Conservation (phyloP, 2,329 filamentous ascomycete species). For the Phaeosphaeria sp. region DNA sequence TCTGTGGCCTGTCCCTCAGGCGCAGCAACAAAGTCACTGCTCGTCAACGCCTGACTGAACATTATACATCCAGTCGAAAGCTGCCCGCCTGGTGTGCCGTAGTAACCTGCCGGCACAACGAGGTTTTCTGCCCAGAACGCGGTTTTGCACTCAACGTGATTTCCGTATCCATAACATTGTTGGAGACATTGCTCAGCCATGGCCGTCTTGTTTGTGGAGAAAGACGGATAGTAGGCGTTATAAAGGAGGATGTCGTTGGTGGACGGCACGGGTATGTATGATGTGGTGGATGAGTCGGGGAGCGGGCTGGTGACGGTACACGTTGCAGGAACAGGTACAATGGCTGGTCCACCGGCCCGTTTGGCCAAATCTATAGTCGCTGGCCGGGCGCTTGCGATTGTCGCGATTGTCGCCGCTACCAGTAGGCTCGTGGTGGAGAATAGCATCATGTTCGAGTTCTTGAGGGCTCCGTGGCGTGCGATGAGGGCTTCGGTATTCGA, state of each 20-base stretch:
- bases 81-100: constrained; percentile 38
- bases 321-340: constrained; percentile 40
- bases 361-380: background rate
- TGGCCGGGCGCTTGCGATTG: constrained; percentile 7
- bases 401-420: constrained; percentile 1
- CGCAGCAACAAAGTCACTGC: constrained; percentile 39
- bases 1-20: constrained; percentile 38
- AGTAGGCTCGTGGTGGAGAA: constrained; percentile 1
- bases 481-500: too few relatives aligned
- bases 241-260: constrained; percentile 31
- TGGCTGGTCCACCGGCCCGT: constrained; percentile 43
- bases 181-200: constrained; percentile 45
- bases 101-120: constrained; percentile 42
- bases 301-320: constrained; percentile 45
- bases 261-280: constrained; percentile 31
- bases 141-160: constrained; percentile 42
- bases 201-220: constrained; percentile 30
- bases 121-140: constrained; percentile 48
- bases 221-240: constrained; percentile 42
- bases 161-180: constrained; percentile 52
- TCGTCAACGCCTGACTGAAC: constrained; percentile 34
- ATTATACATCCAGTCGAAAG: constrained; percentile 46
- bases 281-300: constrained; percentile 19
- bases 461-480: too few relatives aligned
- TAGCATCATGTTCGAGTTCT: constrained; percentile 2